Evolutionary conservation across 768 basidiomycete species (phyloP), one percentile per base, ranked within the genome.

Genomic region (Boletus eberwhitei): DNA sequence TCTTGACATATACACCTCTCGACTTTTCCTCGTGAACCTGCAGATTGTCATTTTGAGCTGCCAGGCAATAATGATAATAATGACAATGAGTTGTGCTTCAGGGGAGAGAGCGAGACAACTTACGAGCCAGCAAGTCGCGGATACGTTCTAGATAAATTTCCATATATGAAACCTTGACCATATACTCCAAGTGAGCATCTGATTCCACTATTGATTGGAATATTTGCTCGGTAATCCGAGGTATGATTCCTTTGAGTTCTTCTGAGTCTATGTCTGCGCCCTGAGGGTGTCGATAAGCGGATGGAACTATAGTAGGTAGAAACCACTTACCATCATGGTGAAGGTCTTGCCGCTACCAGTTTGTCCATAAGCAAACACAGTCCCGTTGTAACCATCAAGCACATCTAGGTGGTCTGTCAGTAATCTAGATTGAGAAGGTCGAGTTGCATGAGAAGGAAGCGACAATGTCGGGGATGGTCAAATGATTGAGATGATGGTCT

Each of bases 111-210:
- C 19, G 35, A 40, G 21, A 32, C n/a, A 22, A 35, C 96, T 67
- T 72, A 98, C 96, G 97, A 56, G 93, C 88, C 50, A 99, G 80
- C 52, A 99, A 75, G 79, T 99, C 97, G 49, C 95, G 83, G 61
- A 99, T 93, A 58, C 88, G 85, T 73, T 99, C 97, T 57, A 98
- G 80, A 73, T 99, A 99, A 55, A 99, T 98, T 76, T 99, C 97
- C 96, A 99, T 98, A 73, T 98, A 99, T 35, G 93, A 97, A 48
- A 98, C 97, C 75, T 99, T 99, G 71, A 99, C 97, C 60, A 98
- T 85, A 71, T 99, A 99, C 73, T 99, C 97, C 54, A 99, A 76
- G 71, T 93, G 92, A 35, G 90, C 82, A 62, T 98, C 96, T 52
- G 94, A 96, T 66, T 93, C 87, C 54, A 97, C 87, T 68, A 99